Base-by-base conservation (phyloP, 1,284 basidiomycete species). In the Cryptococcus wingfieldii region DNA sequence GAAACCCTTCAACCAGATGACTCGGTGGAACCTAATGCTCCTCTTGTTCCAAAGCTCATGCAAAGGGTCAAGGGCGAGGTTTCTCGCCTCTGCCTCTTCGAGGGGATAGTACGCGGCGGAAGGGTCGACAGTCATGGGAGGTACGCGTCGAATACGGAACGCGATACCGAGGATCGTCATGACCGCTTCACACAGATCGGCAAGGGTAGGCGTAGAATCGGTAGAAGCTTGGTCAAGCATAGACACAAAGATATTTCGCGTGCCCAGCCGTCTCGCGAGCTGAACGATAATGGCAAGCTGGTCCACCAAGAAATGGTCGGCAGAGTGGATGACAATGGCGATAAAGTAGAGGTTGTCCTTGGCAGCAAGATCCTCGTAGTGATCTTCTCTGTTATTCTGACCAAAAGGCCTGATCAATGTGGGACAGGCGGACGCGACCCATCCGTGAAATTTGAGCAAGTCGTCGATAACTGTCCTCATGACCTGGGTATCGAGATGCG, bases 361-460 rank as follows among this genome's bases (percentile, higher is more conserved):
- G 37, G 81, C 80, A 18, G 86, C 85, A 57, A 97, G 84, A 71
- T 93, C 91, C 65, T 90, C 88, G 75, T 92, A 96, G 31, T 87
- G 83, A 64, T 88, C 86, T 53, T 93, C 87, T 58, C 84, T 80
- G 65, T 84, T 86, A 77, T 89, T 90, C 71, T 91, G 87, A 12
- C 89, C 89, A 68, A 96, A 97, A 1, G 93, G 93, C 16, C 93
- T 85, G 4, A 84, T 84, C 45, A 97, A 83, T 4, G 89, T 92
- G 8, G 91, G 90, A 75, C 92, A 97, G 38, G 90, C 85, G 9
- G 90, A 90, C n/a, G 91, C 90, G n/a, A 94, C 93, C 93, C 93
- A 97, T n/a, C 93, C 93, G 69, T 96, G 95, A 56, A 96, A 83
- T 19, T 88, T 87, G 23, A 96, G 81, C 1, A 97, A 81, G 63